Evolutionary conservation across 306 rosid genomes (phyloP).

Genomic region (Aeschynomene evenia): DNA sequence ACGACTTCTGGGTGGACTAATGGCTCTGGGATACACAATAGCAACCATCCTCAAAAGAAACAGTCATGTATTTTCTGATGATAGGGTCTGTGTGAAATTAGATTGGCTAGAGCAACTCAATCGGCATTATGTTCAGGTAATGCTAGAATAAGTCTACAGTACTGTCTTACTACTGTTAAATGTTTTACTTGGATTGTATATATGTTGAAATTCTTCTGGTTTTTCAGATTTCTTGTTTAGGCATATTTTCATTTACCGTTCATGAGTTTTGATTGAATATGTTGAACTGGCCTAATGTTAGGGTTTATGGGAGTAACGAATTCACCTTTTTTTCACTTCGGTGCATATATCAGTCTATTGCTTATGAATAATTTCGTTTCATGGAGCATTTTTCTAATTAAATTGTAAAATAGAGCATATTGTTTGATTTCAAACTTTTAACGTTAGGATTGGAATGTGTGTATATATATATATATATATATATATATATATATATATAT

Average conservation of each 20-base stretch:
- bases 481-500: no score
- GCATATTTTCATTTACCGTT: constrained; percentile 14
- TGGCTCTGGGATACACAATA: constrained; percentile 98
- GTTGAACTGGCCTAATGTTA: background rate
- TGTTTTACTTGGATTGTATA: constrained; percentile 17
- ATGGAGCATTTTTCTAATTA: background rate
- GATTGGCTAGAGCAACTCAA: constrained; percentile 97
- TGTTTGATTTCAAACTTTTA: constrained; percentile 16
- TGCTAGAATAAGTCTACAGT: background rate
- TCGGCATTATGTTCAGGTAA: constrained; percentile 91
- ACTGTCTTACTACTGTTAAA: constrained; percentile 6
- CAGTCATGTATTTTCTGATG: constrained; percentile 83
- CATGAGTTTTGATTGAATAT: constrained; percentile 8
- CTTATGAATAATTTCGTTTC: background rate
- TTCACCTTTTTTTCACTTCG: background rate
- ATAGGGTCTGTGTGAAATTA: constrained; percentile 71
- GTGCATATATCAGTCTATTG: background rate
- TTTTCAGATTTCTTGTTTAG: constrained; percentile 13
- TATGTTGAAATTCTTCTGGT: background rate
- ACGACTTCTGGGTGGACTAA: constrained; percentile 97
- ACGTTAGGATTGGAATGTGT: background rate
- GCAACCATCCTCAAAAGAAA: constrained; percentile 92
- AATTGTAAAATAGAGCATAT: constrained; percentile 1
- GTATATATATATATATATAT: no score
- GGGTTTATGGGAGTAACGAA: background rate